Evolutionary conservation across 2,329 filamentous ascomycete genomes (phyloP), one percentile per base, ranked within the genome.

Genomic region (Penicillium sp.): DNA sequence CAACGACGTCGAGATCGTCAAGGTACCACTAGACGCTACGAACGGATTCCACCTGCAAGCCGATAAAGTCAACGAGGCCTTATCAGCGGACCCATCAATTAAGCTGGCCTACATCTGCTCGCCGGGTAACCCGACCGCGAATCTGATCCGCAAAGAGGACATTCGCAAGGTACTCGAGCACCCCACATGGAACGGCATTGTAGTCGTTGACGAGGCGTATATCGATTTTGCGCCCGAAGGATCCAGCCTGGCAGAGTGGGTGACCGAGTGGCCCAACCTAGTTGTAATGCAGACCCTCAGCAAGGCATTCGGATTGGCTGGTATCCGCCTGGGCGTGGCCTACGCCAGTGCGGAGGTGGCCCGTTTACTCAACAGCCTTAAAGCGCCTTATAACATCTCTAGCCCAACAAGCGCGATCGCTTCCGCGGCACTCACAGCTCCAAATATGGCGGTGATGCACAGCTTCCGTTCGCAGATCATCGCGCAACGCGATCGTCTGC

Each of bases 251-350:
- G 93, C 94, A 26, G 90, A 96, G 75, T 96, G 90, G 88, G 92
- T 96, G 1, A 81, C 84, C 35, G 91, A 96, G 68, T 95, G 90
- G 85, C 92, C 93, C 48, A 99, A 99, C 74, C 81, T 99, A 26
- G 91, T 97, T 17, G 92, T 99, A 55, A 91, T 97, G 90, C 94
- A 99, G 80, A 99, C 94, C 1, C 82, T 97, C n/a, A 96, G 90
- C 67, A 99, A 99, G 75, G 94, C 91, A 0, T 99, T 99, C 69
- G 94, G 94, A 28, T 84, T 99, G 69, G 94, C 94, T 4, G 94
- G 93, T 48, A 96, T 99, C 70, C 83, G 94, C 16, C 82, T 99
- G 1, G 94, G 94, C 44, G 89, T 87, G 8, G 91, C 90, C 0
- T 99, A 97, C 71, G 84, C 90, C 5, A 84, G 86, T 10, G 81